A percentile compares a stretch with the other conserved stretches of the same genome.
phyloP scores from a whole-genome alignment of 441 rosid species.

The Populus tomentosa region DNA sequence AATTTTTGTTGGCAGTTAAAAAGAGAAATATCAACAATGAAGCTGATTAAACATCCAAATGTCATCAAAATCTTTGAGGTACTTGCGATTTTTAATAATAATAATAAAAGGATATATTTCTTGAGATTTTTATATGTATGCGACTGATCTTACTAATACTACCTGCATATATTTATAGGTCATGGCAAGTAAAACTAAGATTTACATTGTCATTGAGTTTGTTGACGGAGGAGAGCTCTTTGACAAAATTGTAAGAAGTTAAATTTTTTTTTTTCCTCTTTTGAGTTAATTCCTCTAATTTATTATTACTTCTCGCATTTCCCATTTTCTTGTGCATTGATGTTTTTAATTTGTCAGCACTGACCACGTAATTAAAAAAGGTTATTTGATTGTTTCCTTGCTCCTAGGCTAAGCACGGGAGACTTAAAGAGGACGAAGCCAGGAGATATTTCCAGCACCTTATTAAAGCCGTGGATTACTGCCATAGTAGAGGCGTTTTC shows the following conservation, averaged over 20 bases:
- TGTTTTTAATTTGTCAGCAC: neutral
- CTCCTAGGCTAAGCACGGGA: constrained; percentile 65
- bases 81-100: neutral
- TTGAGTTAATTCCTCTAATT: too few relatives aligned
- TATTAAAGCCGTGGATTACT: constrained; percentile 85
- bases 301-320: neutral
- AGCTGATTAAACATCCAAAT: constrained; percentile 91
- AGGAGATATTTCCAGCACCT: constrained; percentile 91
- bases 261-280: neutral
- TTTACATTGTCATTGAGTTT: constrained; percentile 82
- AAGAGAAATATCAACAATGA: constrained; percentile 92
- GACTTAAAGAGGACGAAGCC: constrained; percentile 84
- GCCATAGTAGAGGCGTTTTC: constrained; percentile 93
- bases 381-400: neutral
- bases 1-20: constrained; percentile 48
- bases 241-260: constrained; percentile 76
- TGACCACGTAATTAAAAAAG: neutral
- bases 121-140: neutral
- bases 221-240: constrained; percentile 94
- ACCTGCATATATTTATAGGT: constrained; percentile 35
- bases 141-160: neutral
- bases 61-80: constrained; percentile 87
- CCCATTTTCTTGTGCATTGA: neutral
- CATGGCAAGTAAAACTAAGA: constrained; percentile 87
- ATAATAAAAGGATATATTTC: too few relatives aligned